Percentiles rank a stretch among this genome's conserved stretches.
These are phyloP conservation scores for Coniochaeta sp. DNA, from an alignment of 2,329 filamentous ascomycete species.

Conservation along the genomic window DNA sequence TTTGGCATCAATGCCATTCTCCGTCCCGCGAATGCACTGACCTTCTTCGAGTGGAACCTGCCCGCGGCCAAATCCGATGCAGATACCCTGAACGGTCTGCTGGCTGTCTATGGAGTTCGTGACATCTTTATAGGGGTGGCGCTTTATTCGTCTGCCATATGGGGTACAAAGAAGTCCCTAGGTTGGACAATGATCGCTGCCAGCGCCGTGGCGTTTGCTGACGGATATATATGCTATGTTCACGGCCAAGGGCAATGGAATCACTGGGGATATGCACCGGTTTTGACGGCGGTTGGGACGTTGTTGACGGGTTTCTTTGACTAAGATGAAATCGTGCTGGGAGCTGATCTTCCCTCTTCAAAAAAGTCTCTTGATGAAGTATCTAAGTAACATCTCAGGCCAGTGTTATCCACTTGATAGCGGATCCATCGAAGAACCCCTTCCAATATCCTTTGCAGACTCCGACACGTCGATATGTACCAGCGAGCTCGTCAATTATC, in stretches of 20 bases:
- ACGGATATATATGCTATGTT: slow-evolving; percentile 33
- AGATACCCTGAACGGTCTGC: slow-evolving; percentile 32
- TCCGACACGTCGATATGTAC: slow-evolving; percentile 12
- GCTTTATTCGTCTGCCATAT: slow-evolving; percentile 25
- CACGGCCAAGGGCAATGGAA: slow-evolving; percentile 34
- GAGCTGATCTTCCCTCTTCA: no score
- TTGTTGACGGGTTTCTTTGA: slow-evolving; percentile 4
- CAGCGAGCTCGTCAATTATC: slow-evolving; percentile 3
- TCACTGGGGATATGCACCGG: slow-evolving; percentile 40
- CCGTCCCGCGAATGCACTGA: slow-evolving; percentile 22
- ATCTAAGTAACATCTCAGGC: background rate
- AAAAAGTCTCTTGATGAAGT: background rate
- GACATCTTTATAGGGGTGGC: slow-evolving; percentile 40
- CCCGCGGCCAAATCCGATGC: slow-evolving; percentile 23
- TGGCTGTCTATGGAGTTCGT: slow-evolving; percentile 37
- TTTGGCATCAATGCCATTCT: slow-evolving; percentile 33
- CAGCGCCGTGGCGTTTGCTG: slow-evolving; percentile 32
- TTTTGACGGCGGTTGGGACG: slow-evolving; percentile 25
- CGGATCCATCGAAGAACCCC: slow-evolving; percentile 15
- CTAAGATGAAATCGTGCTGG: background rate
- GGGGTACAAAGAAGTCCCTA: slow-evolving; percentile 28
- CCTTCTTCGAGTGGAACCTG: slow-evolving; percentile 26
- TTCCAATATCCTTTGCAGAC: slow-evolving; percentile 14
- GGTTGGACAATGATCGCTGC: slow-evolving; percentile 33
- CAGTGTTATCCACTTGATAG: background rate